phyloP scores from a whole-genome alignment of 306 rosid genomes.

The Quercus agrifolia region DNA sequence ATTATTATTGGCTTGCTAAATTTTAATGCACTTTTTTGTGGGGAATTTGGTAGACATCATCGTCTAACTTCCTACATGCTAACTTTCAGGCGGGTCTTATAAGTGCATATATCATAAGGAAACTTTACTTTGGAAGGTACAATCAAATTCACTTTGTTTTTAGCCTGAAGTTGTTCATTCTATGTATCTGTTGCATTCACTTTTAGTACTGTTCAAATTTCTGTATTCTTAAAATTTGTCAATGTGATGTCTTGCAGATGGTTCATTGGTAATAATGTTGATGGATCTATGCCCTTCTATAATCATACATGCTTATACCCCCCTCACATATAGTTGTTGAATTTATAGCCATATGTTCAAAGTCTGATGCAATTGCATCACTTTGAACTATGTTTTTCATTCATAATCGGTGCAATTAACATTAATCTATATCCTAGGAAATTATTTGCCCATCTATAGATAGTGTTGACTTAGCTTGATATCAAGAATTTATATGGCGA shows the following conservation, averaged over 20 bases:
- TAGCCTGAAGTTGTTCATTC: too few relatives aligned
- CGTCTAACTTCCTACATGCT: slow-evolving; percentile 20
- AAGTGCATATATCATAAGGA: slow-evolving; percentile 65
- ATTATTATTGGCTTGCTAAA: background rate
- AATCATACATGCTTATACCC: background rate
- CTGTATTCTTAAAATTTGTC: background rate
- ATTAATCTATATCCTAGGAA: background rate
- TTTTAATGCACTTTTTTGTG: background rate
- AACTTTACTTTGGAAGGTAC: slow-evolving; percentile 75
- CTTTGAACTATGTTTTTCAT: too few relatives aligned
- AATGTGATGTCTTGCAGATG: background rate
- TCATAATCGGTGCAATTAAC: background rate
- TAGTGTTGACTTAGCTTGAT: too few relatives aligned
- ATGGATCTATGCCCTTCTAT: background rate
- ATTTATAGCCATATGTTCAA: too few relatives aligned
- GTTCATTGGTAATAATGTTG: background rate
- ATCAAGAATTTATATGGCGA: too few relatives aligned
- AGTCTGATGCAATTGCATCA: too few relatives aligned
- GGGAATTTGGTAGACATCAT: background rate
- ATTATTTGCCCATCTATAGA: background rate
- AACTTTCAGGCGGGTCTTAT: slow-evolving; percentile 45
- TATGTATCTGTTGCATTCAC: background rate
- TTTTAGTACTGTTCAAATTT: background rate
- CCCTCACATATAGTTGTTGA: too few relatives aligned
- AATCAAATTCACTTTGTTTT: background rate